Conservation (phyloP, 768 basidiomycete species). For the Lentinula edodes region DNA sequence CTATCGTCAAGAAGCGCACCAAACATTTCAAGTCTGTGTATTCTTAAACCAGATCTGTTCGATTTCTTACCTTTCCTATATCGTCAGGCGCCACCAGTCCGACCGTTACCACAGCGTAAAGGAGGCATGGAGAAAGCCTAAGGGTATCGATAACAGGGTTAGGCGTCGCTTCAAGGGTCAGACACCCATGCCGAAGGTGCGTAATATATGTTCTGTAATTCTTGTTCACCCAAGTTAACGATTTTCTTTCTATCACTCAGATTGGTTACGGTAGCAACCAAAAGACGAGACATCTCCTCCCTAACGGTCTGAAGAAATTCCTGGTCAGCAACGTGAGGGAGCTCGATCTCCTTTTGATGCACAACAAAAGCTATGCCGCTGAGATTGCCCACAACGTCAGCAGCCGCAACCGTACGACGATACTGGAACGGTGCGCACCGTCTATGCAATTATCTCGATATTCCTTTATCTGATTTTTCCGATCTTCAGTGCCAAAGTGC, state of each 20-base stretch:
- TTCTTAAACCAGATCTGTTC: not conserved
- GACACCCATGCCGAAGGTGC: conserved; percentile 89
- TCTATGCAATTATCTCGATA: not conserved
- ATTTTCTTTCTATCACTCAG: conserved; percentile 18
- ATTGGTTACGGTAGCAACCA: conserved; percentile 77
- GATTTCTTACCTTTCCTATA: conserved; percentile 5
- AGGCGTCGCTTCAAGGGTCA: conserved; percentile 94
- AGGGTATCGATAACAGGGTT: conserved; percentile 99
- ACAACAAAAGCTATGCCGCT: conserved; percentile 93
- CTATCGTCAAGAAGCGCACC: conserved; percentile 89
- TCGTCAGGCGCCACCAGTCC: conserved; percentile 88
- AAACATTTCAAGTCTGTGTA: conserved; percentile 86
- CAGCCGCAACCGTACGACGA: conserved; percentile 88
- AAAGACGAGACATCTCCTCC: conserved; percentile 91
- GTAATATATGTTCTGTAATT: conserved; percentile 5
- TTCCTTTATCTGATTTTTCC: conserved; percentile 3
- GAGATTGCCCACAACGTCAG: conserved; percentile 96
- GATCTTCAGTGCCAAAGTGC: conserved; percentile 62
- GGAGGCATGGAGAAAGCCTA: conserved; percentile 99
- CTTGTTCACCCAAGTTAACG: not conserved
- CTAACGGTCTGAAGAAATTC: conserved; percentile 94
- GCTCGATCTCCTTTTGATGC: conserved; percentile 94
- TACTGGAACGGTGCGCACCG: conserved; percentile 71
- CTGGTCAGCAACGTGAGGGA: conserved; percentile 91
- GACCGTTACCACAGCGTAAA: conserved; percentile 97